Evolutionary conservation across 2,329 filamentous ascomycete genomes (phyloP).

Genomic region (Capronia epimyces): DNA sequence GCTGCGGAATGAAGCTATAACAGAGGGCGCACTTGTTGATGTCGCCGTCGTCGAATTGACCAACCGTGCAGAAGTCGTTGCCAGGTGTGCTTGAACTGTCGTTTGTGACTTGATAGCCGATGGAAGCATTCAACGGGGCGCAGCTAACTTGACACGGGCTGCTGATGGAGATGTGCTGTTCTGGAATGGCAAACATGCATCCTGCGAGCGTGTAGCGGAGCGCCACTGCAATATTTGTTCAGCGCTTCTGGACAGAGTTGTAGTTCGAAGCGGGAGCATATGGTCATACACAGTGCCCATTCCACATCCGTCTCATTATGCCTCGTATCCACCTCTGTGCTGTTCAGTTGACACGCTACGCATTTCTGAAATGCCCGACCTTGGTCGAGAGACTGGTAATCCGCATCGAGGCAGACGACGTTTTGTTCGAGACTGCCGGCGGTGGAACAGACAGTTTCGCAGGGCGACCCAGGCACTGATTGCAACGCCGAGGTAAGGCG

Average conservation of each 20-base stretch:
- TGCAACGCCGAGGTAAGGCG: conserved; percentile 21
- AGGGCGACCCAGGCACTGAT: conserved; percentile 26
- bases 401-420: conserved; percentile 39
- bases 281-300: conserved; percentile 43
- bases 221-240: conserved; percentile 35
- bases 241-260: not conserved
- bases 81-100: conserved; percentile 32
- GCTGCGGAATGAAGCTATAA: conserved; percentile 40
- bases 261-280: not conserved
- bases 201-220: conserved; percentile 42
- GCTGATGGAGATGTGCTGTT: conserved; percentile 35
- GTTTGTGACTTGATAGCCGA: conserved; percentile 32
- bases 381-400: conserved; percentile 33
- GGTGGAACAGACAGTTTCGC: conserved; percentile 20
- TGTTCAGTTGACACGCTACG: conserved; percentile 40
- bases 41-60: conserved; percentile 38
- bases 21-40: conserved; percentile 41
- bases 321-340: conserved; percentile 33
- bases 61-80: conserved; percentile 37
- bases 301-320: conserved; percentile 41
- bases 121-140: conserved; percentile 29
- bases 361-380: conserved; percentile 40
- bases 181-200: conserved; percentile 42
- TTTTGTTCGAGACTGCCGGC: conserved; percentile 37
- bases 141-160: conserved; percentile 44